phyloP scores from a whole-genome alignment of 176 grass and related monocot species.

The Aegilops bicornis region DNA sequence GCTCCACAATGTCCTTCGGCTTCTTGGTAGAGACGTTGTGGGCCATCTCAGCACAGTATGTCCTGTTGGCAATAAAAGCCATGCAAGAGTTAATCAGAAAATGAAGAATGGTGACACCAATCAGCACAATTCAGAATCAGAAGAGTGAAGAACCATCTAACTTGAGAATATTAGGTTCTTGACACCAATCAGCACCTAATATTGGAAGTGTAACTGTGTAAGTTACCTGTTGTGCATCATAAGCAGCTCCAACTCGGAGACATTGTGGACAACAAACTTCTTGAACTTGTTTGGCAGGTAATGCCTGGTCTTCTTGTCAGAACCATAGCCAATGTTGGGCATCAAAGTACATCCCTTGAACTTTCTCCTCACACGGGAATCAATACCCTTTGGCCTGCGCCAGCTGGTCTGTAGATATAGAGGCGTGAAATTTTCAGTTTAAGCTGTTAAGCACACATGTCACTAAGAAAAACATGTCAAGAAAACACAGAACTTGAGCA shows the following conservation, averaged over 20 bases:
- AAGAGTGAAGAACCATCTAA: neutral
- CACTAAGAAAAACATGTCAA: neutral
- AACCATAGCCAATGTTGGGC: constrained; percentile 89
- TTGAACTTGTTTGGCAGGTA: constrained; percentile 88
- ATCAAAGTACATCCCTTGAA: constrained; percentile 86
- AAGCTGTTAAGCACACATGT: neutral
- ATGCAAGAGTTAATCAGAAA: neutral
- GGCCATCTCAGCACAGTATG: constrained; percentile 84
- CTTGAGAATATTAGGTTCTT: neutral
- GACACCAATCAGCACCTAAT: neutral
- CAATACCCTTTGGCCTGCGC: constrained; percentile 94
- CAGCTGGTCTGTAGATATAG: constrained; percentile 55
- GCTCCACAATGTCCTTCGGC: constrained; percentile 81
- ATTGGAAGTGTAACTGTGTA: neutral
- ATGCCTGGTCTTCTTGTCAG: constrained; percentile 81
- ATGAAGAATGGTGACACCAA: neutral
- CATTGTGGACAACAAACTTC: constrained; percentile 89
- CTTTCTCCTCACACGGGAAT: constrained; percentile 83
- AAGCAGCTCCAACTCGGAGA: constrained; percentile 71
- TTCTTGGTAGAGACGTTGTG: constrained; percentile 75
- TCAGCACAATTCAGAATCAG: neutral
- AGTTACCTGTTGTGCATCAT: constrained; percentile 92
- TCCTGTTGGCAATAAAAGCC: constrained; percentile 19
- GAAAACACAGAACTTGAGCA: neutral
- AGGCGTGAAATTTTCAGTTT: neutral